Evolutionary conservation across 345 rosid genomes (phyloP), one percentile per base, ranked within the genome.

Genomic region (Hirschfeldia incana): DNA sequence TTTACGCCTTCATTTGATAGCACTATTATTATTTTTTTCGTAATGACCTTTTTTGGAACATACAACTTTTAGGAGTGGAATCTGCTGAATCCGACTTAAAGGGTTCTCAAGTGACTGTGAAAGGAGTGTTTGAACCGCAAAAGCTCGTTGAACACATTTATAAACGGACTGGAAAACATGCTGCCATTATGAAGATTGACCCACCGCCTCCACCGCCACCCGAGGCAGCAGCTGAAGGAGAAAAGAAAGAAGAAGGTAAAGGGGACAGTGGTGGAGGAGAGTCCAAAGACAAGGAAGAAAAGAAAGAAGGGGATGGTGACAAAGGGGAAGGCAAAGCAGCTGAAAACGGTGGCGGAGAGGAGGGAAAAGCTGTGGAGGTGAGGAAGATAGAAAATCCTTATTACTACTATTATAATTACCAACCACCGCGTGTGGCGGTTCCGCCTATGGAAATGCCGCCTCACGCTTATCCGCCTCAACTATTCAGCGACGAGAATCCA

Each of bases 401-500:
- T 58, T 65, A 81, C 69, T 89, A 87, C 67, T 73, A 74, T 42
- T 84, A 83, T 37, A 37, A 37, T 51, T 81, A 84, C 32, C 84
- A 86, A 78, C 87, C 90, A 2, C 86, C 74, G 34, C 86, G 84
- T 68, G 74, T 84, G 72, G 83, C 86, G 0, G 79, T 84, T 53
- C 60, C 60, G 15, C 1, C 83, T 16, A 53, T 53, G 60, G 60
- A 53, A 53, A 53, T 53, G 60, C 60, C 60, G 60, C 60, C 60
- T 6, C 60, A 53, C 7, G 60, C 60, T 15, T 53, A 53, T 16
- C 60, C 60, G 16, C 60, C 60, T 9, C 95, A 92, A 85, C 72
- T 89, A 77, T 92, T 92, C 83, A 92, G 95, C 17, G 97, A 92
- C 70, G 97, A 92, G 84, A 92, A 92, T 86, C 97, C 97, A 61